Base-by-base conservation (phyloP, 2,329 filamentous ascomycete genomes). In the Botryotinia narcissicola region DNA sequence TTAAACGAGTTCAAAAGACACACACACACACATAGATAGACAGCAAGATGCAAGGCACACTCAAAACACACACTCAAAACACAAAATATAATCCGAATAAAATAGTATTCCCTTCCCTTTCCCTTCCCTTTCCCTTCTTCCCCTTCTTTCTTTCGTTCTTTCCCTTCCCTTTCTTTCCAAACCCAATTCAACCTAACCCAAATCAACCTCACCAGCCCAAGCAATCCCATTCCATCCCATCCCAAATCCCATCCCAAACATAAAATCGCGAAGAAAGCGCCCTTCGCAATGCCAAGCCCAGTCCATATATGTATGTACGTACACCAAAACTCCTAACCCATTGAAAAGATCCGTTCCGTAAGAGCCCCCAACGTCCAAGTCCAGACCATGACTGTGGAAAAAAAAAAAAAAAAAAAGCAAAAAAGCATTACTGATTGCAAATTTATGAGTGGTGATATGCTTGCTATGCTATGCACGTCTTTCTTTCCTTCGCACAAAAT, bases 401-500 rank as follows among this genome's bases (percentile, higher is more conserved):
- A 18, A n/a, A 51, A 32, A 1, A 37, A 7, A 25, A 18, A n/a
- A 51, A 32, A 1, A 51, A 51, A 67, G 12, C 37, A 37, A 67
- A n/a, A 20, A 67, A 51, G 22, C 32, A 37, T n/a, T 51, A 16
- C 37, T 14, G 32, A 44, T 44, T 51, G 46, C 46, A 48, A 48
- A 51, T 67, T 51, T 40, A 51, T 54, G 63, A 67, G 63, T 67
- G 63, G 63, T 51, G 63, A 67, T 67, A 54, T 40, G 25, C 48
- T 51, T 40, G 32, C 48, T 51, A 51, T 51, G 48, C 14, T 63
- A 63, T 63, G 40, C n/a, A 54, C n/a, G 51, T 54, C 51, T n/a
- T 29, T 29, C 51, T n/a, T 29, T 29, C n/a, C 10, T 35, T 51
- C 46, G 32, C 54, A 40, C 46, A 51, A 40, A n/a, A 67, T 18